A percentile compares a stretch with the other conserved stretches of the same genome.
phyloP scores from a whole-genome alignment of 169 alveolate genomes.

The Fabrea salina region DNA sequence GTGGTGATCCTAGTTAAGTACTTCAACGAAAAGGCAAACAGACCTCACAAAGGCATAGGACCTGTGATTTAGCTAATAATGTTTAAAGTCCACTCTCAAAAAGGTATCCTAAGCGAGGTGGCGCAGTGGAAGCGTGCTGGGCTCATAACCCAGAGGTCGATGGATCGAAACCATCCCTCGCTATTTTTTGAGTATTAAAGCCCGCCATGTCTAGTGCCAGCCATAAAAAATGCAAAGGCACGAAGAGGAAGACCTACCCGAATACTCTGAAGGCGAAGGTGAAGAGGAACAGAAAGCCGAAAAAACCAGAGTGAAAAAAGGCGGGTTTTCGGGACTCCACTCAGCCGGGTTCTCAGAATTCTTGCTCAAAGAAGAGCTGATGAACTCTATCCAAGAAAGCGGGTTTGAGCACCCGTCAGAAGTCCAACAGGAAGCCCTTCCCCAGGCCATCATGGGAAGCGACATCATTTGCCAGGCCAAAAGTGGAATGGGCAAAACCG shows the following conservation, averaged over 20 bases:
- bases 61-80: too few species aligned
- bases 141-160: constrained; percentile 92
- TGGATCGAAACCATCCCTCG: constrained; percentile 91
- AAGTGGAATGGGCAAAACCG: constrained; percentile 99
- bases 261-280: constrained; percentile 14
- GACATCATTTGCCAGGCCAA: constrained; percentile 99
- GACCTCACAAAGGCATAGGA: too few species aligned
- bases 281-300: constrained; percentile 11
- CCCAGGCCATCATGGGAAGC: constrained; percentile 97
- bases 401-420: constrained; percentile 99
- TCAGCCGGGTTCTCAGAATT: constrained; percentile 95
- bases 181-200: too few species aligned
- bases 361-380: constrained; percentile 94
- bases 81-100: neutral
- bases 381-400: constrained; percentile 95
- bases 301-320: constrained; percentile 8
- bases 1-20: neutral
- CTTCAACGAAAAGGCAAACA: neutral
- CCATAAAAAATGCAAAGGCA: neutral
- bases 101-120: constrained; percentile 73
- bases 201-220: neutral
- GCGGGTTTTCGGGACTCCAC: constrained; percentile 57
- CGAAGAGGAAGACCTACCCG: constrained; percentile 30
- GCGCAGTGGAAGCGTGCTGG: constrained; percentile 92
- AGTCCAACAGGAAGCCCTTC: constrained; percentile 98